Conservation (phyloP, 2,329 filamentous ascomycete genomes). For the Fusarium compactum region DNA sequence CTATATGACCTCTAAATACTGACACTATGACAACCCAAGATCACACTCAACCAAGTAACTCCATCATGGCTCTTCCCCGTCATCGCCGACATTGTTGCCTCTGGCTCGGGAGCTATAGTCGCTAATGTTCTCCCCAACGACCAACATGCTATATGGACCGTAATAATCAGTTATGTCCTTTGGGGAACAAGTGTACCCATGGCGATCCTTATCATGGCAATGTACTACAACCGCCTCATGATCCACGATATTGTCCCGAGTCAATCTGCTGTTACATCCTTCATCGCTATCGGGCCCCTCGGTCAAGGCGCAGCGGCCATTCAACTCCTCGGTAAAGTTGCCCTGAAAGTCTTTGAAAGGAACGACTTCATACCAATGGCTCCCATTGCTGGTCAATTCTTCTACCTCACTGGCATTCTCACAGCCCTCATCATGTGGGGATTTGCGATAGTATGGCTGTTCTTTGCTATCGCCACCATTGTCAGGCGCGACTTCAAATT, state of each 20-base stretch:
- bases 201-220: conserved; percentile 66
- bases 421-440: conserved; percentile 52
- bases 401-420: conserved; percentile 65
- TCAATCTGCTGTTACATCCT: conserved; percentile 71
- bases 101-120: conserved; percentile 68
- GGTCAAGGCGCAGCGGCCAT: conserved; percentile 70
- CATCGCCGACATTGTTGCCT: conserved; percentile 71
- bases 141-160: conserved; percentile 65
- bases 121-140: conserved; percentile 64
- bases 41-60: conserved; percentile 59
- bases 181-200: conserved; percentile 68
- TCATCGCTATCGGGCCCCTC: conserved; percentile 71
- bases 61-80: conserved; percentile 72
- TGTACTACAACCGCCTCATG: conserved; percentile 72
- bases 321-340: conserved; percentile 57
- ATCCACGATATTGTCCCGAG: conserved; percentile 69
- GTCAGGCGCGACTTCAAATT: conserved; percentile 50
- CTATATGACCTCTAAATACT: conserved; percentile 4
- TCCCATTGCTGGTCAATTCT: conserved; percentile 62
- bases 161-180: conserved; percentile 69
- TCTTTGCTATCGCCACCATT: conserved; percentile 50
- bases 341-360: conserved; percentile 49
- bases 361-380: conserved; percentile 54
- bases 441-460: conserved; percentile 51
- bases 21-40: conserved; percentile 35